Evolutionary conservation across 805 yeast genomes (phyloP).

Genomic region (Candida hungchunana): DNA sequence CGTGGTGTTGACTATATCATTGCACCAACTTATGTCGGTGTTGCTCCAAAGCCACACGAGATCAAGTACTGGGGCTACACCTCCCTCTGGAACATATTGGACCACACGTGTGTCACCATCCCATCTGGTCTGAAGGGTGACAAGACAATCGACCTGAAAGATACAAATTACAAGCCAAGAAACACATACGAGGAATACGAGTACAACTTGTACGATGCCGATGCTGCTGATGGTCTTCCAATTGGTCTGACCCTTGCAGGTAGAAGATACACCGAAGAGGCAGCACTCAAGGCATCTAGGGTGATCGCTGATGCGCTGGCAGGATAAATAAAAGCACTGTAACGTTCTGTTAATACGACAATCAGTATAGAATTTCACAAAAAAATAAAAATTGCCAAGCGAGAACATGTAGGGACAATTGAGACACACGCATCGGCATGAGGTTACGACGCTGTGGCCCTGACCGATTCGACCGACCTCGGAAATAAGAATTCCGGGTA

Average conservation of each 20-base stretch:
- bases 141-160: conserved; percentile 43
- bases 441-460: no score
- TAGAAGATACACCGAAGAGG: conserved; percentile 47
- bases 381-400: no score
- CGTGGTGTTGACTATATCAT: conserved; percentile 61
- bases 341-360: no score
- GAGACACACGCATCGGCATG: no score
- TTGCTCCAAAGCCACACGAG: conserved; percentile 63
- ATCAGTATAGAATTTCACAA: no score
- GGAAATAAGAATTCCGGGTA: no score
- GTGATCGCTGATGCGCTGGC: conserved; percentile 26
- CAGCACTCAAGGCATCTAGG: conserved; percentile 41
- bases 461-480: no score
- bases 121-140: conserved; percentile 44
- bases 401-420: no score
- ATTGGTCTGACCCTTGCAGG: conserved; percentile 48
- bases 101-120: conserved; percentile 60
- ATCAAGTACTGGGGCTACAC: conserved; percentile 81
- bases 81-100: conserved; percentile 66
- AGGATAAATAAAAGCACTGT: no score
- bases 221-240: conserved; percentile 51
- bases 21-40: conserved; percentile 64
- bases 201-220: conserved; percentile 32
- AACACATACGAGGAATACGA: conserved; percentile 32
- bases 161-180: conserved; percentile 20